These are phyloP conservation scores for Miscanthus lutarioriparius DNA, from an alignment of 176 grass and related monocot species.

Conservation along the genomic window DNA sequence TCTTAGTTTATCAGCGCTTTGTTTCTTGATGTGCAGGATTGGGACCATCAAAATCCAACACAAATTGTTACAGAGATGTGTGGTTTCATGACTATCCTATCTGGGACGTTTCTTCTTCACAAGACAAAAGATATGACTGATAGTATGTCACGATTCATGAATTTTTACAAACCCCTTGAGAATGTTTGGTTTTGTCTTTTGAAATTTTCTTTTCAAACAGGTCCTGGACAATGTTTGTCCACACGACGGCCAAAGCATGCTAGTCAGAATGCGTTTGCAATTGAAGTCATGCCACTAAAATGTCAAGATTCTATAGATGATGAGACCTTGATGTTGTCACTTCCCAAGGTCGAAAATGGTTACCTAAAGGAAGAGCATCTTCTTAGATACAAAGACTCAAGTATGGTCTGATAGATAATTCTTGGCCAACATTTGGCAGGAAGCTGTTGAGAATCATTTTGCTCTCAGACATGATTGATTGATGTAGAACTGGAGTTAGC, in stretches of 20 bases:
- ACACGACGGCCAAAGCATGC: conserved; percentile 37
- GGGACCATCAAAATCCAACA: conserved; percentile 80
- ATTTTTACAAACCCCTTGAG: neutral
- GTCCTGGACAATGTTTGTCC: conserved; percentile 39
- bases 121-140: conserved; percentile 75
- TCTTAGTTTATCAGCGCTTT: conserved; percentile 3
- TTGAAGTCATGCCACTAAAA: conserved; percentile 50
- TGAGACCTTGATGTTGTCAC: conserved; percentile 42
- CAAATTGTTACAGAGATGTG: conserved; percentile 79
- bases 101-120: conserved; percentile 85
- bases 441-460: conserved; percentile 4
- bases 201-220: conserved; percentile 30
- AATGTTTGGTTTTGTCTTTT: conserved; percentile 19
- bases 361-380: conserved; percentile 40
- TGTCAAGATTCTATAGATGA: conserved; percentile 51
- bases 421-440: neutral
- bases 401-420: conserved; percentile 30
- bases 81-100: conserved; percentile 84
- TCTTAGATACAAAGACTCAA: conserved; percentile 57
- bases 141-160: conserved; percentile 37
- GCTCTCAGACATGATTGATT: conserved; percentile 29
- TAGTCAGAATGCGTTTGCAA: conserved; percentile 45
- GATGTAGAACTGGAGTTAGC: conserved; percentile 23
- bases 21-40: conserved; percentile 56
- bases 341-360: conserved; percentile 44